Conservation (phyloP, 164 flowering plant species). For the grape (Vitis vinifera) region DNA sequence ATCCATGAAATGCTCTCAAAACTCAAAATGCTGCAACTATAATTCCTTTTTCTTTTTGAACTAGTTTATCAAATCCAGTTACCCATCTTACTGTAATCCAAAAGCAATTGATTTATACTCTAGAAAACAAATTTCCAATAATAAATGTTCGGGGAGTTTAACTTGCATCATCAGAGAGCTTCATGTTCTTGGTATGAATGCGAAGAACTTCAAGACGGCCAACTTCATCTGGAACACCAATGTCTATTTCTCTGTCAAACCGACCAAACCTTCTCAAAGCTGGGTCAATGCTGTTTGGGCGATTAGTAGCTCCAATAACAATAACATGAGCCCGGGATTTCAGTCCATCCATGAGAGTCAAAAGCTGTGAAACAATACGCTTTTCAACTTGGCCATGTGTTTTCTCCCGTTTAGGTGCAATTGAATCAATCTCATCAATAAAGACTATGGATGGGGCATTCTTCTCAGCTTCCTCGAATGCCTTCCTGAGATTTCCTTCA, state of each 20-base stretch:
- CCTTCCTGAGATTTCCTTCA: slow-evolving; percentile 44
- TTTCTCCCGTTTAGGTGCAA: slow-evolving; percentile 43
- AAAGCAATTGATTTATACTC: too few species aligned
- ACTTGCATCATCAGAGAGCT: slow-evolving; percentile 37
- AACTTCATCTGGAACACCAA: slow-evolving; percentile 45
- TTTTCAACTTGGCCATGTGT: slow-evolving; percentile 41
- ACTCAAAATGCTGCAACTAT: too few species aligned
- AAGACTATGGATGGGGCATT: slow-evolving; percentile 43
- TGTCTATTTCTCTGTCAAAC: slow-evolving; percentile 43
- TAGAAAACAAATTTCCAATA: neutral
- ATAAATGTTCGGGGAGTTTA: neutral
- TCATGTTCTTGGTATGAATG: slow-evolving; percentile 46
- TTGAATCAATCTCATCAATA: slow-evolving; percentile 44
- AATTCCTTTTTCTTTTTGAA: too few species aligned
- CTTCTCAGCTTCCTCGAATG: slow-evolving; percentile 44
- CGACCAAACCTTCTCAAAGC: slow-evolving; percentile 42
- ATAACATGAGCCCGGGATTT: slow-evolving; percentile 39
- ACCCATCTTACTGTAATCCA: too few species aligned
- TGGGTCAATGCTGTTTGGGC: slow-evolving; percentile 45
- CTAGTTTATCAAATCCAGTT: too few species aligned
- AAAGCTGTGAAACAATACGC: slow-evolving; percentile 37
- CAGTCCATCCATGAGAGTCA: slow-evolving; percentile 46
- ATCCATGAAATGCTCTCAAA: too few species aligned
- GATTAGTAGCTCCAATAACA: slow-evolving; percentile 42
- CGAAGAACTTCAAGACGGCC: slow-evolving; percentile 42